Evolutionary conservation across 2,329 filamentous ascomycete species (phyloP), one percentile per base, ranked within the genome.

Genomic region (Fusarium sp.): DNA sequence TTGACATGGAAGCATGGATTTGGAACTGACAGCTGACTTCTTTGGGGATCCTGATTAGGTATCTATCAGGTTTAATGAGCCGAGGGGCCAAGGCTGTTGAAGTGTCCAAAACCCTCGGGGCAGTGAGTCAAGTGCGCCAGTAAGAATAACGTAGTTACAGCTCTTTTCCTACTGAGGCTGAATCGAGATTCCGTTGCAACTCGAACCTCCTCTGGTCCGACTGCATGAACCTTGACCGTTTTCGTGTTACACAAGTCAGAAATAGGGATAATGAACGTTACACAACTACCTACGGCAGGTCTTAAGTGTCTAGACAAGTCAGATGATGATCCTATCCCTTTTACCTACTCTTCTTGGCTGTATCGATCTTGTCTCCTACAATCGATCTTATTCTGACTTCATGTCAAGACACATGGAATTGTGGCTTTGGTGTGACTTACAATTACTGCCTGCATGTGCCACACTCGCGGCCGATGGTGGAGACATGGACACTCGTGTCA

Each of bases 401-500:
- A 42, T 42, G 20, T 42, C 54, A 45, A 59, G 60, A 59, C 52
- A 59, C 38, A 38, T 24, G 42, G 24, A 65, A 39, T 53, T 60
- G 61, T 65, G 62, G 62, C 62, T 65, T 55, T 44, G 36, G 44
- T 58, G 48, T 63, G 49, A 61, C 66, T 49, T 51, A 54, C 38
- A 51, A 34, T 26, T 28, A 31, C 28, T 55, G 51, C 39, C 42
- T 66, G 43, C 68, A 66, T 73, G 73, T 74, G 73, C 71, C 69
- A 75, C 71, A 72, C 62, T 61, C 49, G 39, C 53, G 50, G 53
- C 46, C 43, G 54, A 43, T 52, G 36, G 68, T 71, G 69, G 58
- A 58, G 66, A 68, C 51, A 42, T 43, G 51, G 24, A 65, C 53
- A 72, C 65, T 78, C 76, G 76, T 78, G 76, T 78, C 76, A 71